Conservation (phyloP, 345 rosid species). For the Pistacia integerrima region DNA sequence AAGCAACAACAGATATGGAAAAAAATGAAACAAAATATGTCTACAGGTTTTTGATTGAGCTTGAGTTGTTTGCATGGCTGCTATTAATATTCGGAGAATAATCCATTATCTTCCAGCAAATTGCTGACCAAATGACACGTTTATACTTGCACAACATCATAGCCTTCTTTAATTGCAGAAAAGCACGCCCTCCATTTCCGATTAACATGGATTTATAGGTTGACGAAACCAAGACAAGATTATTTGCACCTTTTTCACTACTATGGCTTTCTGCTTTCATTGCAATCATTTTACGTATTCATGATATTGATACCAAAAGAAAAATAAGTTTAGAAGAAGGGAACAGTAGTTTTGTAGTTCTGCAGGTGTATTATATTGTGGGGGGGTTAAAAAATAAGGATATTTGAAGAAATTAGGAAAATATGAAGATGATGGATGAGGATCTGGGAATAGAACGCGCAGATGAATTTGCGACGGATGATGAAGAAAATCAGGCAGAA, state of each 20-base stretch:
- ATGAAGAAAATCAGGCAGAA: conserved; percentile 75
- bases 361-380: no score
- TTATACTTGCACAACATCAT: background rate
- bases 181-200: conserved; percentile 15
- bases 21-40: no score
- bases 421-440: conserved; percentile 64
- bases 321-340: background rate
- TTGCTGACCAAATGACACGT: background rate
- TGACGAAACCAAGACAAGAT: background rate
- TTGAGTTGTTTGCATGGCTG: background rate
- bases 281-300: no score
- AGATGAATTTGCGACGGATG: conserved; percentile 71
- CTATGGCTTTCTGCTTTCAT: background rate
- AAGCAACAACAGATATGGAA: background rate
- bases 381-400: no score
- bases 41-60: no score
- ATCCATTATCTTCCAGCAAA: background rate
- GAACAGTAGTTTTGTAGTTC: background rate
- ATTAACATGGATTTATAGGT: background rate
- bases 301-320: background rate
- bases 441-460: conserved; percentile 64
- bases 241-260: background rate
- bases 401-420: background rate
- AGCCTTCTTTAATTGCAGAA: background rate
- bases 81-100: conserved; percentile 17